Evolutionary conservation across 2,329 filamentous ascomycete genomes (phyloP).

Genomic region (Phoma sp.): DNA sequence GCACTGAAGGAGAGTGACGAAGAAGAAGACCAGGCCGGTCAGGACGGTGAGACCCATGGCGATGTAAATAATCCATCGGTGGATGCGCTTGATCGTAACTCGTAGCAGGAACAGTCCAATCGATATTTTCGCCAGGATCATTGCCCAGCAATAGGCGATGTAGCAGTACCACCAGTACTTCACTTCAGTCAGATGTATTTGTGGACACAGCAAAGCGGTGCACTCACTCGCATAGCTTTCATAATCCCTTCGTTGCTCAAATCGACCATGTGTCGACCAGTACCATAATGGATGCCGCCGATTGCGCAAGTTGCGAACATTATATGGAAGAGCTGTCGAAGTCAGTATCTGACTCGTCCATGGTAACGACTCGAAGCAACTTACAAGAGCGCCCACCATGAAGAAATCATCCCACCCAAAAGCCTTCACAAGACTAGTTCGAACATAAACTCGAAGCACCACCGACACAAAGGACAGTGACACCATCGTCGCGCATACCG

Average conservation of each 20-base stretch:
- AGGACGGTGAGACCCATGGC: constrained; percentile 45
- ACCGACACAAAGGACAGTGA: constrained; percentile 50
- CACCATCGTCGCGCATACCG: constrained; percentile 49
- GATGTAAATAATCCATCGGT: constrained; percentile 48
- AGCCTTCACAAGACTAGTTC: constrained; percentile 49
- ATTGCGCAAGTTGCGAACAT: constrained; percentile 44
- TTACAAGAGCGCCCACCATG: constrained; percentile 42
- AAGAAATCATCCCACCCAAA: constrained; percentile 47
- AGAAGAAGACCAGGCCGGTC: constrained; percentile 54
- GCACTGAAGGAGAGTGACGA: constrained; percentile 61
- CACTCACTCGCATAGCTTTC: constrained; percentile 40
- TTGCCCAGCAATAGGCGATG: constrained; percentile 41
- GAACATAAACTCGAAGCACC: constrained; percentile 52
- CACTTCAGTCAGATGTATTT: neutral
- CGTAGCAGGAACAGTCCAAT: constrained; percentile 47
- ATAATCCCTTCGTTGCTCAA: constrained; percentile 32
- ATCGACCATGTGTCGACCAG: constrained; percentile 39
- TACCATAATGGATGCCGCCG: constrained; percentile 41
- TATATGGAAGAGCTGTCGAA: constrained; percentile 30
- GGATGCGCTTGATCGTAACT: constrained; percentile 37
- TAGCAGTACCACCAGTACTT: constrained; percentile 49
- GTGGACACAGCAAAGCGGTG: neutral
- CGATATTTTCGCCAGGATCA: constrained; percentile 44
- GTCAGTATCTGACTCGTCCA: constrained; percentile 3
- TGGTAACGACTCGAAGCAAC: neutral